Evolutionary conservation across 1,139 yeast genomes (phyloP).

Genomic region (Komagataea norvegica): DNA sequence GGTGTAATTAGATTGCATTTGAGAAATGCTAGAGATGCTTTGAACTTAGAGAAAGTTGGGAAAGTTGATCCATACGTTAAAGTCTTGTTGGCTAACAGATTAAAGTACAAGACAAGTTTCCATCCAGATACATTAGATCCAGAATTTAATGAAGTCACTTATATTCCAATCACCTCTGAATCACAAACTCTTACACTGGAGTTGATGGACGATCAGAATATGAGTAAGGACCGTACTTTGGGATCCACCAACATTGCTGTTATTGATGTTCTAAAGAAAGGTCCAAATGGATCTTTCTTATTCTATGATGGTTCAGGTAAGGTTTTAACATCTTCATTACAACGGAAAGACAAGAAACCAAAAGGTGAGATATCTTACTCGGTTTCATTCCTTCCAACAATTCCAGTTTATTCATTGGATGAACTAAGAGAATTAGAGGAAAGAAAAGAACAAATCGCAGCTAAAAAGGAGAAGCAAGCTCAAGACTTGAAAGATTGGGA

Average conservation of each 20-base stretch:
- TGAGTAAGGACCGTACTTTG: conserved; percentile 57
- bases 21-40: conserved; percentile 48
- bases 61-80: conserved; percentile 70
- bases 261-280: conserved; percentile 45
- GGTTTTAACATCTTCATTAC: conserved; percentile 41
- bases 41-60: conserved; percentile 62
- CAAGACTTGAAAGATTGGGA: conserved; percentile 39
- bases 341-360: conserved; percentile 36
- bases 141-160: conserved; percentile 51
- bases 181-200: conserved; percentile 55
- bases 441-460: conserved; percentile 36
- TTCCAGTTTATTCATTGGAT: conserved; percentile 55
- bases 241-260: conserved; percentile 54
- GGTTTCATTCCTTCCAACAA: conserved; percentile 57
- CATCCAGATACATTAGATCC: conserved; percentile 57
- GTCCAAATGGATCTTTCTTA: conserved; percentile 41
- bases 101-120: conserved; percentile 50
- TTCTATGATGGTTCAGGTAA: conserved; percentile 48
- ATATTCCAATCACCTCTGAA: conserved; percentile 57
- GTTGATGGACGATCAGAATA: conserved; percentile 61
- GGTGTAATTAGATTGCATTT: conserved; percentile 63
- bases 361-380: conserved; percentile 53
- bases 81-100: conserved; percentile 52
- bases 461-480: conserved; percentile 35
- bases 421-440: conserved; percentile 45